These are phyloP conservation scores for Sporobolomyces pararoseus DNA, from an alignment of 768 basidiomycete species.

Conservation along the genomic window DNA sequence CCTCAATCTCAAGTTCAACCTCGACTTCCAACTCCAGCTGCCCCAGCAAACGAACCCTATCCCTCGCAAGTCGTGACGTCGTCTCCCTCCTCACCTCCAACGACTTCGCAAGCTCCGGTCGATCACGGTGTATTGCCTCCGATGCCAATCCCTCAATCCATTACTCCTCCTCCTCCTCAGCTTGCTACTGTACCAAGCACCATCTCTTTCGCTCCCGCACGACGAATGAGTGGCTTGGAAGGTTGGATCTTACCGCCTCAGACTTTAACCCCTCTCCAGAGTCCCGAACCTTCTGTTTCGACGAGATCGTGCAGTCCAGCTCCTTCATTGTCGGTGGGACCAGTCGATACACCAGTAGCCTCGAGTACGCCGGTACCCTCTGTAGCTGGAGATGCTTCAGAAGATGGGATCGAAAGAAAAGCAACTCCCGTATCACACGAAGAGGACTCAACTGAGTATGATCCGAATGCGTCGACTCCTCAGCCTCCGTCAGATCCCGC, in stretches of 20 bases:
- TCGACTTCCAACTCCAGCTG: conserved; percentile 5
- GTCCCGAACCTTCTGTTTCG: neutral
- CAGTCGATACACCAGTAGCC: neutral
- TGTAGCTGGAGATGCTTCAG: neutral
- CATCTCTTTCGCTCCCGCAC: neutral
- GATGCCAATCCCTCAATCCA: conserved; percentile 21
- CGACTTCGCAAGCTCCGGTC: neutral
- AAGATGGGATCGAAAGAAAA: neutral
- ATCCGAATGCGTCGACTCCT: conserved; percentile 1
- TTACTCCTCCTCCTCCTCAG: conserved; percentile 5
- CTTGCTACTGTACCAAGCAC: too few relatives aligned
- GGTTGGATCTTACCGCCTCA: neutral
- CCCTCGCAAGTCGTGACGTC: too few relatives aligned
- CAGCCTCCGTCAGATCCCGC: neutral
- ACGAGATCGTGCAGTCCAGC: neutral
- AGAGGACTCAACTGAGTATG: neutral
- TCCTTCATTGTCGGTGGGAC: neutral
- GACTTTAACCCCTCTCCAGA: neutral
- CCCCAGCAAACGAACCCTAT: neutral
- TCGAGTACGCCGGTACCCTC: neutral
- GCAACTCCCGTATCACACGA: neutral
- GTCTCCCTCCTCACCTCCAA: too few relatives aligned
- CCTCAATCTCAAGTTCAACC: neutral
- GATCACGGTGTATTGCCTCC: conserved; percentile 4
- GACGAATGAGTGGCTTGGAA: neutral